Evolutionary conservation across 257 asterid genomes (phyloP).

Genomic region (Gentiana straminea): DNA sequence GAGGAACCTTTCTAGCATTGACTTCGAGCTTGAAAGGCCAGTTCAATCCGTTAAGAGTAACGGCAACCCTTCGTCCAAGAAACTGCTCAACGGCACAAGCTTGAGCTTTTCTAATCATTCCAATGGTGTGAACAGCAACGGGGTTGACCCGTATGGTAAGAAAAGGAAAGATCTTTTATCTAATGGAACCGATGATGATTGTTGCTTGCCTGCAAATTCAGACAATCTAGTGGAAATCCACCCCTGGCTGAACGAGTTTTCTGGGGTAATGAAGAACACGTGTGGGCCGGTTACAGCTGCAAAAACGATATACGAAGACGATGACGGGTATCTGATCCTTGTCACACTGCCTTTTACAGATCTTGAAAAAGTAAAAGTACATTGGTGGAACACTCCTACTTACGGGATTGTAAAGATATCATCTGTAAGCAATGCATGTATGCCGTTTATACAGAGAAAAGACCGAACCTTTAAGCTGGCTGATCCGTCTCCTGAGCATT

Average conservation of each 20-base stretch:
- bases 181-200: slow-evolving; percentile 37
- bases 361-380: slow-evolving; percentile 56
- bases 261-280: slow-evolving; percentile 41
- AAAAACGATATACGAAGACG: slow-evolving; percentile 56
- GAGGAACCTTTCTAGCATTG: slow-evolving; percentile 62
- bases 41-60: slow-evolving; percentile 32
- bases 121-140: slow-evolving; percentile 30
- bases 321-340: slow-evolving; percentile 55
- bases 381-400: slow-evolving; percentile 57
- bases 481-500: slow-evolving; percentile 71
- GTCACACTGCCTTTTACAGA: slow-evolving; percentile 57
- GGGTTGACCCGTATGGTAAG: slow-evolving; percentile 43
- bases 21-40: slow-evolving; percentile 49
- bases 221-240: slow-evolving; percentile 34
- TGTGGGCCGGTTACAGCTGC: slow-evolving; percentile 75
- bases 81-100: slow-evolving; percentile 49
- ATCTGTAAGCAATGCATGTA: slow-evolving; percentile 44
- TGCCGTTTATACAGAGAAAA: slow-evolving; percentile 51
- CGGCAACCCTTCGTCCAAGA: slow-evolving; percentile 33
- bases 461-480: slow-evolving; percentile 54
- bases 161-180: slow-evolving; percentile 45
- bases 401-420: slow-evolving; percentile 69
- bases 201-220: slow-evolving; percentile 22
- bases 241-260: slow-evolving; percentile 48
- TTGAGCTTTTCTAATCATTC: slow-evolving; percentile 48